Conservation (phyloP, 2,329 filamentous ascomycete species). For the Paracamarosporium sp. region DNA sequence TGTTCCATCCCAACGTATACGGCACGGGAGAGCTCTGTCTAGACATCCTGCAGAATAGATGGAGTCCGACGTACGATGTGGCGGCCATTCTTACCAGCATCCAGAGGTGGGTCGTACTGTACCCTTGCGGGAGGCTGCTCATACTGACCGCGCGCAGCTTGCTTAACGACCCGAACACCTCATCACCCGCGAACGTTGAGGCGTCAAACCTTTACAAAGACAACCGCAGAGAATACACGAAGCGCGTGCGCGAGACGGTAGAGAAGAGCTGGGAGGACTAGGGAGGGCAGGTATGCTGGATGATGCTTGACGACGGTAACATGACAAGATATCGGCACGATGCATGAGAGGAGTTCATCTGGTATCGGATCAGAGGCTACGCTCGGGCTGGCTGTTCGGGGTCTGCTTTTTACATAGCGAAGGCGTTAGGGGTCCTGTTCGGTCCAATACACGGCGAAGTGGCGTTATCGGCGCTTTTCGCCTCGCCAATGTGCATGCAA, state of each 20-base stretch:
- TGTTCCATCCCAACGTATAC: slow-evolving; percentile 99
- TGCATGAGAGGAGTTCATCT: slow-evolving; percentile 25
- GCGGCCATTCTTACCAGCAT: slow-evolving; percentile 97
- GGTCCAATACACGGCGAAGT: slow-evolving; percentile 18
- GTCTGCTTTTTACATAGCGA: slow-evolving; percentile 26
- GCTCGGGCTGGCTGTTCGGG: slow-evolving; percentile 17
- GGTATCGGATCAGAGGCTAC: slow-evolving; percentile 17
- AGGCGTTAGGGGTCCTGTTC: slow-evolving; percentile 29
- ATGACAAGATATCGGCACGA: slow-evolving; percentile 2
- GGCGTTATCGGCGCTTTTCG: background rate
- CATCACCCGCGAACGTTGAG: slow-evolving; percentile 95
- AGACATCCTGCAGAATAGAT: slow-evolving; percentile 96
- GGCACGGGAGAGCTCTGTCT: slow-evolving; percentile 94
- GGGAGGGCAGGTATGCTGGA: slow-evolving; percentile 14
- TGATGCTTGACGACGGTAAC: background rate
- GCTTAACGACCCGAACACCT: slow-evolving; percentile 98
- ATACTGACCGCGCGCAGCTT: slow-evolving; percentile 64
- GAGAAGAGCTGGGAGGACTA: slow-evolving; percentile 99
- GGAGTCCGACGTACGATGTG: slow-evolving; percentile 98
- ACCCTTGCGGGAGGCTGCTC: background rate
- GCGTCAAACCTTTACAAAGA: slow-evolving; percentile 98
- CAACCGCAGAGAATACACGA: slow-evolving; percentile 94
- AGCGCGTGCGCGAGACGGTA: slow-evolving; percentile 92
- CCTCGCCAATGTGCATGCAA: background rate
- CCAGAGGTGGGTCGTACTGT: slow-evolving; percentile 72